Percentiles rank a stretch among this genome's conserved stretches.
phyloP scores from a whole-genome alignment of 129 eudicot species.

The Flaveria trinervia region DNA sequence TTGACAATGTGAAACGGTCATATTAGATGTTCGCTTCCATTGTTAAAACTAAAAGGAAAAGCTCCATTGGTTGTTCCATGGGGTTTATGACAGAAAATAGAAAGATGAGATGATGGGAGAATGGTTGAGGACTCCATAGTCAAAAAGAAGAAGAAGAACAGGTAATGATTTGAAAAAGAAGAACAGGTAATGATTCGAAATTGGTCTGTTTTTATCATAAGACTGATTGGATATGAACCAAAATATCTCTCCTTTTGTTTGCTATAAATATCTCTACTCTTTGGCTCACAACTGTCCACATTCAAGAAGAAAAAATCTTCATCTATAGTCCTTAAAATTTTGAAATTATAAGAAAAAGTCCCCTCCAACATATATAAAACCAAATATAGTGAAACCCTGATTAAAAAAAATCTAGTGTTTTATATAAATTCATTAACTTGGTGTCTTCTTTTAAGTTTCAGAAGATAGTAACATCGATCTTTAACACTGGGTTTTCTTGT shows the following conservation, averaged over 20 bases:
- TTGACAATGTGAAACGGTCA: conserved; percentile 52
- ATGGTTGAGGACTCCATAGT: conserved; percentile 52
- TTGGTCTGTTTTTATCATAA: conserved; percentile 26
- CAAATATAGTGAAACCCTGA: neutral
- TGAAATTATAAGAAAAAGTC: neutral
- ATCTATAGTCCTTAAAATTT: neutral
- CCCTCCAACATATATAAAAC: neutral
- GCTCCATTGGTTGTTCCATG: conserved; percentile 29
- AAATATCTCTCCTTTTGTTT: conserved; percentile 22
- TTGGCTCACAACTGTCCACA: conserved; percentile 16
- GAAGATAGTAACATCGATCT: too few relatives aligned
- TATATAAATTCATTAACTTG: neutral
- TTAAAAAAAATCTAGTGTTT: neutral
- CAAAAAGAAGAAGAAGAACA: conserved; percentile 18
- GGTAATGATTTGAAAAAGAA: conserved; percentile 14
- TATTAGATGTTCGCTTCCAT: conserved; percentile 43
- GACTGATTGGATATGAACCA: conserved; percentile 15
- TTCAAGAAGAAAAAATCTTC: conserved; percentile 2
- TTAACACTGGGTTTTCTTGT: too few relatives aligned
- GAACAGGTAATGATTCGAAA: conserved; percentile 7
- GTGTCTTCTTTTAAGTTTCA: too few relatives aligned
- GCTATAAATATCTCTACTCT: conserved; percentile 21
- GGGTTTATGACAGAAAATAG: conserved; percentile 40
- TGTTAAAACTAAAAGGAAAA: conserved; percentile 47
- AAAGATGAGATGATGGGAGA: conserved; percentile 43